phyloP scores from a whole-genome alignment of 2,329 filamentous ascomycete species.

The Ascochyta rabiei region DNA sequence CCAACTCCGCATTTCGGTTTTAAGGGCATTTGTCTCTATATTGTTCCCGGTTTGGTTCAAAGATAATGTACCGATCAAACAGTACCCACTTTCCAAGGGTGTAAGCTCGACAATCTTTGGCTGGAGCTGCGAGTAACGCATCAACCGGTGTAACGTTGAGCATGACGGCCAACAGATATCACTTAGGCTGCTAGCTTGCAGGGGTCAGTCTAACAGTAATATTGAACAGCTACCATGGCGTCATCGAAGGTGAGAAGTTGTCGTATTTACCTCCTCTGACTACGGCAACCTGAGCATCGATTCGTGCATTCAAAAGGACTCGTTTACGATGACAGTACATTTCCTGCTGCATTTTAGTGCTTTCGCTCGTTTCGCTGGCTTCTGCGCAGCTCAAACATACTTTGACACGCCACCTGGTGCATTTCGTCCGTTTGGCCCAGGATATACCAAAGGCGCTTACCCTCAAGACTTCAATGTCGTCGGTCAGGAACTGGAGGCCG shows the following conservation, averaged over 20 bases:
- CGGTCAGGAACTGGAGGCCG: slow-evolving; percentile 43
- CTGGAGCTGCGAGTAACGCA: background rate
- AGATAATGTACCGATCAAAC: background rate
- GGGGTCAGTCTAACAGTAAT: background rate
- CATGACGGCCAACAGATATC: background rate
- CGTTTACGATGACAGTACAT: background rate
- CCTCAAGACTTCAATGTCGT: slow-evolving; percentile 48
- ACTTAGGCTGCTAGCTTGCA: background rate
- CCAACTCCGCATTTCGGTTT: background rate
- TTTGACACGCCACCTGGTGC: slow-evolving; percentile 17
- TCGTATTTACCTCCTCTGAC: background rate
- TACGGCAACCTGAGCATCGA: background rate
- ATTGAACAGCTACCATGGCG: background rate
- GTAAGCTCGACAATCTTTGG: background rate
- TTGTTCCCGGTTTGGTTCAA: background rate
- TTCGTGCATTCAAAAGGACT: background rate
- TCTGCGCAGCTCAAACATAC: slow-evolving; percentile 3
- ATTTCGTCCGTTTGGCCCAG: slow-evolving; percentile 20
- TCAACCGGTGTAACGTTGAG: background rate
- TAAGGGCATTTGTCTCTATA: background rate
- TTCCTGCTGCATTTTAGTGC: background rate
- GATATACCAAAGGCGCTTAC: slow-evolving; percentile 24
- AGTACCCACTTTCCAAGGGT: background rate
- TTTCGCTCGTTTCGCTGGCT: background rate
- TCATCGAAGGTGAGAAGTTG: background rate